These are phyloP conservation scores for Aureobasidium sp. DNA, from an alignment of 2,329 filamentous ascomycete species.

Conservation along the genomic window DNA sequence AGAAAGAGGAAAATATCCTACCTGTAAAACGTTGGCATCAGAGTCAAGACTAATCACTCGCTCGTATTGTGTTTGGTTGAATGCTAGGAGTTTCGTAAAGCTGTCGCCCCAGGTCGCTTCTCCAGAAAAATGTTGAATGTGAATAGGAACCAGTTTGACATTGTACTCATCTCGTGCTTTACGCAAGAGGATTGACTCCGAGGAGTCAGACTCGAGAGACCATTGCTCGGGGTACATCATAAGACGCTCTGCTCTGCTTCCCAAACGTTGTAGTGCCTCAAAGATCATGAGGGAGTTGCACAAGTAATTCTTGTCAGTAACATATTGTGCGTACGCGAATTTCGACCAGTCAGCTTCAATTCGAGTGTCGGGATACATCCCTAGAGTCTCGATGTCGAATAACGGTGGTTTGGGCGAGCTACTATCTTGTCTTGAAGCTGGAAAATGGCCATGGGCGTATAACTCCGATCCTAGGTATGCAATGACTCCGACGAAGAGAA, in stretches of 20 bases:
- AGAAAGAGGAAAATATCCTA: constrained; percentile 20
- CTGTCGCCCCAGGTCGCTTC: constrained; percentile 50
- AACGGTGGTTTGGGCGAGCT: background rate
- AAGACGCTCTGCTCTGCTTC: constrained; percentile 37
- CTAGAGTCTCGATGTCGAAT: background rate
- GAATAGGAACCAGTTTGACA: constrained; percentile 41
- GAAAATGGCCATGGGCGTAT: background rate
- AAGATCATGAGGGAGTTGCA: constrained; percentile 39
- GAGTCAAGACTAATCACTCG: constrained; percentile 53
- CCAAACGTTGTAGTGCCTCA: constrained; percentile 33
- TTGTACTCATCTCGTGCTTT: constrained; percentile 40
- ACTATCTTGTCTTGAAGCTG: background rate
- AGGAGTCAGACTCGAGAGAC: constrained; percentile 15
- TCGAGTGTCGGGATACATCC: background rate
- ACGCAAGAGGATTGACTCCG: constrained; percentile 16
- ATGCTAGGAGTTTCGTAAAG: constrained; percentile 61
- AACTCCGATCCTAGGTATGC: too few relatives aligned
- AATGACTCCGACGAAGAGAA: background rate
- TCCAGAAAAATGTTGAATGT: constrained; percentile 24
- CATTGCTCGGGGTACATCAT: constrained; percentile 37
- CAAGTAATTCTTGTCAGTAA: constrained; percentile 33
- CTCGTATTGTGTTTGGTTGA: constrained; percentile 56
- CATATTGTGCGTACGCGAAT: constrained; percentile 37
- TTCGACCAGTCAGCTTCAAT: constrained; percentile 22
- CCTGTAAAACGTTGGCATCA: constrained; percentile 53